These are phyloP conservation scores for Clitopilus hobsonii DNA, from an alignment of 768 basidiomycete genomes.

Conservation along the genomic window DNA sequence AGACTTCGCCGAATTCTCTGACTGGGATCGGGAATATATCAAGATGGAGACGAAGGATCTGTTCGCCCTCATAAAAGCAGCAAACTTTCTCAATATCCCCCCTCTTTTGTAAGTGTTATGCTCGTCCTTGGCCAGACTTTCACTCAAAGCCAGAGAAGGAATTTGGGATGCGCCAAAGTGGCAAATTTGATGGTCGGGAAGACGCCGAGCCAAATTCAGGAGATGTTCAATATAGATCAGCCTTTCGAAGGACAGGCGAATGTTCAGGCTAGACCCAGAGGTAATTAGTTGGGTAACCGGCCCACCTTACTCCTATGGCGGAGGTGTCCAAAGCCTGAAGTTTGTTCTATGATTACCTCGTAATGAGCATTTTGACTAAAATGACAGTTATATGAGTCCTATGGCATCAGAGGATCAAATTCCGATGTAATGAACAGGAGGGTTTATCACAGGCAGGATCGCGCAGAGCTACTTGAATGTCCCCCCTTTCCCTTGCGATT, in stretches of 20 bases:
- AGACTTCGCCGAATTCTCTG: not conserved
- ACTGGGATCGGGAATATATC: not conserved
- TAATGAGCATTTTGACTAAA: too few species aligned
- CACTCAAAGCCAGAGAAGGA: not conserved
- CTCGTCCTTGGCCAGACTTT: not conserved
- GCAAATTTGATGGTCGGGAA: not conserved
- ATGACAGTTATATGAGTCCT: too few species aligned
- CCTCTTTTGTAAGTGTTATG: not conserved
- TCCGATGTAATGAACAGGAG: too few species aligned
- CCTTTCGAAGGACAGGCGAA: not conserved
- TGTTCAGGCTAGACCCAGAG: too few species aligned
- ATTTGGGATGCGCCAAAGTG: not conserved
- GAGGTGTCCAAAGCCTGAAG: too few species aligned
- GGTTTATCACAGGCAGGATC: too few species aligned
- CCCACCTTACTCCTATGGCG: too few species aligned
- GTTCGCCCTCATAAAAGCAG: not conserved
- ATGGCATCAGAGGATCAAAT: too few species aligned
- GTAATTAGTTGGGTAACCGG: too few species aligned
- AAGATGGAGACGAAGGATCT: not conserved
- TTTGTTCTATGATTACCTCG: too few species aligned
- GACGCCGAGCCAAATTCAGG: not conserved
- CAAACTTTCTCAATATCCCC: not conserved
- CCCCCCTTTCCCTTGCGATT: too few species aligned
- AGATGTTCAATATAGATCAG: not conserved
- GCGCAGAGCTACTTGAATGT: too few species aligned